These are phyloP conservation scores for Leishmania major DNA, from an alignment of 208 protist species.

Conservation along the genomic window DNA sequence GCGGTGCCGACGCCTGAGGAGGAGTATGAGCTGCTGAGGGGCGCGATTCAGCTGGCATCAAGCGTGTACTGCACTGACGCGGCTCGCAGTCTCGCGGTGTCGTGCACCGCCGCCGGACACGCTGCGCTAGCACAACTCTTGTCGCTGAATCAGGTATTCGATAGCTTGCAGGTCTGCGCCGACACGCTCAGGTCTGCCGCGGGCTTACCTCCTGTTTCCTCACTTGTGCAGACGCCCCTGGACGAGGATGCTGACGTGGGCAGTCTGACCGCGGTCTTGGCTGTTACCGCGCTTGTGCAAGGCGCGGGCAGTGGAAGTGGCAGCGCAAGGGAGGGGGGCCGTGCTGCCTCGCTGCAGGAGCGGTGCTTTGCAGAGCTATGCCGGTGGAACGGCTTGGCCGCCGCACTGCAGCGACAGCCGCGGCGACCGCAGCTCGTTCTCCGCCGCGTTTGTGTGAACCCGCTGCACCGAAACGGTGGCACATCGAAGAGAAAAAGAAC, in stretches of 20 bases:
- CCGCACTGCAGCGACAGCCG: constrained; percentile 33
- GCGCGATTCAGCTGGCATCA: background rate
- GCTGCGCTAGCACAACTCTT: constrained; percentile 2
- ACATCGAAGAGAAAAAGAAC: background rate
- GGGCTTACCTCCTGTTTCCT: background rate
- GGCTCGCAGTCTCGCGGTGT: constrained; percentile 9
- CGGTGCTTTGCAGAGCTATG: constrained; percentile 44
- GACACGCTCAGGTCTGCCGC: constrained; percentile 1
- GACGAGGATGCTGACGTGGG: constrained; percentile 4
- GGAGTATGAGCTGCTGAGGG: background rate
- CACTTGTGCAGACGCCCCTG: background rate
- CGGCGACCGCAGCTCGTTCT: constrained; percentile 52
- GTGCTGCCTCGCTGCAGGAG: constrained; percentile 13
- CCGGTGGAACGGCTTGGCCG: constrained; percentile 46
- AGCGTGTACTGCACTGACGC: background rate
- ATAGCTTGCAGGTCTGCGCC: constrained; percentile 6
- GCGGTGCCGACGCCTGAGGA: background rate
- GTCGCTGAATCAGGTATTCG: constrained; percentile 11
- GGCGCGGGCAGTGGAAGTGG: background rate
- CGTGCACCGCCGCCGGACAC: constrained; percentile 9
- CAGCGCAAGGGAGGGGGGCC: background rate
- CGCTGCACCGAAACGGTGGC: background rate
- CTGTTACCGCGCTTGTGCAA: constrained; percentile 6
- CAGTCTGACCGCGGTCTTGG: constrained; percentile 22
- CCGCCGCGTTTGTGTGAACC: constrained; percentile 4